Base-by-base conservation (phyloP, 768 basidiomycete genomes). In the Lentinula aciculospora region DNA sequence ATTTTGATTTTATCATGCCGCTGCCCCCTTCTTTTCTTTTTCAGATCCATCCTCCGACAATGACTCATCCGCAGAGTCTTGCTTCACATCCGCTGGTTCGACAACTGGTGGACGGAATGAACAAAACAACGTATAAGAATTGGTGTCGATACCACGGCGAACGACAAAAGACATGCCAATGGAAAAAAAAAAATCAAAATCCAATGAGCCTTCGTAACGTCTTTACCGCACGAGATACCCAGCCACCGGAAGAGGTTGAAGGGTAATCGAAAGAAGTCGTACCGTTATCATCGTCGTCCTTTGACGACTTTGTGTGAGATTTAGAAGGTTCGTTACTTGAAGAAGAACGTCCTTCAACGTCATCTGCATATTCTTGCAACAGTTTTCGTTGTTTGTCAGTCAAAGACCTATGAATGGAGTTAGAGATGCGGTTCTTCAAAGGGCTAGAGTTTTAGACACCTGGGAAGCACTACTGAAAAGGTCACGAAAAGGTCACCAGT, bases 401-500 rank as follows among this genome's bases (percentile, higher is more conserved):
- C 59, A 98, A 77, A 19, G 89, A 82, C 74, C 96, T 98, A 69
- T 47, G 57, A 42, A 58, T 51, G 31, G 36, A 44, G 46, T 61
- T 59, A 62, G 50, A 50, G 40, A 44, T 47, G 49, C 32, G 53
- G 55, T 17, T 44, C 39, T 57, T 50, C 17, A 45, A n/a, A 19
- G 48, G 51, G 54, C 56, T 17, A 37, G 55, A 34, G 49, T 40
- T 36, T 39, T 58, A 73, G 85, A 73, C 66, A 94, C 97, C 95
- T 88, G 27, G 97, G 97, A 62, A 99, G 80, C 64, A 89, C 82
- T 34, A 98, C 81, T 34, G 79, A 81, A 76, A 98, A 98, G 40
- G 85, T 82, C 55, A 99, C 91, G 64, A 94, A 90, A 53, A 98
- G 74, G 70, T 97, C 94, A 36, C 96, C 92, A 60, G 80, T 85